phyloP scores from a whole-genome alignment of 306 rosid genomes.

The cucumber (Cucumis sativus) region Cucumber_9930_V3 NC_026657.2:12407001-12407500 shows the following conservation, averaged over 20 bases:
- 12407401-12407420: no score
- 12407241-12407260: constrained; percentile 43
- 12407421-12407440: no score
- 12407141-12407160: background rate
- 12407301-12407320: background rate
- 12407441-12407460: background rate
- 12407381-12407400: no score
- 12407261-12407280: constrained; percentile 35
- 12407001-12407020: constrained; percentile 65
- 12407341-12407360: background rate
- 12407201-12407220: constrained; percentile 7
- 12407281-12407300: constrained; percentile 51
- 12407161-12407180: background rate
- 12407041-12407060: constrained; percentile 66
- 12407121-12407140: constrained; percentile 7
- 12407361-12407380: no score
- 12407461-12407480: background rate
- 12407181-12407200: background rate
- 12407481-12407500: background rate
- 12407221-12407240: background rate
- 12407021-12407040: constrained; percentile 83
- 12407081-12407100: constrained; percentile 82
- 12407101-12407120: constrained; percentile 54
- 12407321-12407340: background rate
- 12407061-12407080: constrained; percentile 85